Evolutionary conservation across 225 moss, liverwort and hornwort genomes (phyloP), one percentile per base, ranked within the genome.

Genomic region (Lunularia cruciata): DNA sequence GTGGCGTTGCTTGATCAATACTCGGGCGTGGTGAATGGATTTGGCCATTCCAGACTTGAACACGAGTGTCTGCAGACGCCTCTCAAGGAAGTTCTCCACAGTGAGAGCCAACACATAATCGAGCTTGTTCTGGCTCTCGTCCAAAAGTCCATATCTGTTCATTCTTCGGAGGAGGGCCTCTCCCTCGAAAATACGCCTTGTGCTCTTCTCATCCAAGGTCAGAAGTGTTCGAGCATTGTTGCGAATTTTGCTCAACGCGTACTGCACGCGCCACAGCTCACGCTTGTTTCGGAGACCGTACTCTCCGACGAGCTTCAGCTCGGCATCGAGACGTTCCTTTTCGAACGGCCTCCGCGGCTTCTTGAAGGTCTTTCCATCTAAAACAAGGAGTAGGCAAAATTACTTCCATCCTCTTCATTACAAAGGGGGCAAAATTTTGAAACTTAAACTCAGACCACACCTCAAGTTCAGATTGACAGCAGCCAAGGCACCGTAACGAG

Each of bases 21-120:
- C 92, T 52, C 88, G 86, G 0, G 92, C 92, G 23, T 93, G 92
- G 35, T 93, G 92, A 43, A 93, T 93, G 19, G 92, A 93, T 78
- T 93, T 93, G 32, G 92, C 90, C 92, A 93, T 93, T 22, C 92
- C 90, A 64, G 85, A 85, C 85, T 93, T 93, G 79, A 93, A 93
- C 34, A 93, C 92, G 6, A 93, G 76, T 39, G 92, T 93, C 84
- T 93, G 90, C 55, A 93, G 75, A 8, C 90, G 86, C 53, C 93
- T 86, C 79, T 93, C 90, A 46, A 93, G 79, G 56, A 93, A 93
- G 37, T 87, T 93, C 77, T 93, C 93, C 26, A 88, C 88, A 0
- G 88, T 88, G 22, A 93, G 72, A 34, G 93, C 93, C 80, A 93
- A 23, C 65, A 90, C 90, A 55, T 93, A 93, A 88, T 93, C 93